Base-by-base conservation (phyloP, 2,329 filamentous ascomycete species). In the Hypocreales sp. region DNA sequence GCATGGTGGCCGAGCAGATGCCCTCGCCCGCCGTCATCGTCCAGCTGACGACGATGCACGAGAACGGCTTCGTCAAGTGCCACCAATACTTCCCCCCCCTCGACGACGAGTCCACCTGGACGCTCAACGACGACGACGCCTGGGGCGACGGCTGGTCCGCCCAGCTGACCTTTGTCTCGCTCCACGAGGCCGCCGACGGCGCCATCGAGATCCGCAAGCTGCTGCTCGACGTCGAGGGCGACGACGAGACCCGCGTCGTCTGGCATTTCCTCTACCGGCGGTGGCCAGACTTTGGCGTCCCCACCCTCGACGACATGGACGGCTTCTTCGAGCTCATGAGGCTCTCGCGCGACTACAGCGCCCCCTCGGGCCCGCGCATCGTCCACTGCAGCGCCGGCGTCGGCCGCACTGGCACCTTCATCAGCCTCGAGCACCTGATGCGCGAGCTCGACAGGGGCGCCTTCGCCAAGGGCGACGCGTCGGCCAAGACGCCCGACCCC, bases 391-490 rank as follows among this genome's bases (percentile, higher is more conserved):
- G 82, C 45, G 90, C 90, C 7, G 90, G 90, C 21, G 87, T 98
- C 10, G 90, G 90, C 9, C 73, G 90, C 30, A 92, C 81, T 7
- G 90, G 90, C 19, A 95, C 90, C 0, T 98, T 95, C 47, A 93
- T 98, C 42, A 79, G 83, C 2, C 67, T 98, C n/a, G 90, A 95
- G 52, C 83, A 92, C 50, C 68, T 98, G 15, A 64, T 92, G 36
- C 67, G 75, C 20, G 83, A 94, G 51, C 64, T 95, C 8, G 73
- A 81, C 15, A 67, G 73, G 5, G 87, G 84, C 26, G 64, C 73
- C 14, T 55, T 92, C 26, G 59, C 68, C 35, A 46, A 57, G 15
- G 56, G 54, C 32, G 55, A 61, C 29, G 40, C 42, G 11, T 34
- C 40, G 9, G 26, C 27, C n/a, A 37, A 46, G 25, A 37, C 38